These are phyloP conservation scores for Pseudisothecium myosuroides DNA, from an alignment of 225 moss, liverwort and hornwort species.

Conservation along the genomic window DNA sequence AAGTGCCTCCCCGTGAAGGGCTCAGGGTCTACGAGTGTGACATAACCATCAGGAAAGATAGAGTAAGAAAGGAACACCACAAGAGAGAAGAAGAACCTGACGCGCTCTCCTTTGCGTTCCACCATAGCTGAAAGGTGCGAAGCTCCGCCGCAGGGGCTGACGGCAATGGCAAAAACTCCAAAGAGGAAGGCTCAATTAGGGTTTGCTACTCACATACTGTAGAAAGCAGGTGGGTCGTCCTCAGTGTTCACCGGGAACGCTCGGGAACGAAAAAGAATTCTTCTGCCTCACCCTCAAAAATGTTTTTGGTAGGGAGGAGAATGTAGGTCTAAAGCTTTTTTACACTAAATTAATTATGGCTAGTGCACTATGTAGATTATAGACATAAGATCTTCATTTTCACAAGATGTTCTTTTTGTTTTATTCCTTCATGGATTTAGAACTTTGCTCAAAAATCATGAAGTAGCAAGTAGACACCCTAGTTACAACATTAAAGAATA, in stretches of 20 bases:
- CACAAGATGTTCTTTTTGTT: neutral
- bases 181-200: neutral
- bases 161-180: neutral
- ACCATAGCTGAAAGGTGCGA: constrained; percentile 31
- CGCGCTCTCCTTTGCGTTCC: constrained; percentile 68
- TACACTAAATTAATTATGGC: neutral
- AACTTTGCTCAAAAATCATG: neutral
- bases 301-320: neutral
- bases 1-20: neutral
- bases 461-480: neutral
- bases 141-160: constrained; percentile 1
- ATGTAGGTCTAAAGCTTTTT: neutral
- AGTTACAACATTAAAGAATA: no score
- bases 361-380: neutral
- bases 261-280: neutral
- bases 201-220: neutral
- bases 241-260: neutral
- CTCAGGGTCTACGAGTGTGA: neutral
- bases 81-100: constrained; percentile 18
- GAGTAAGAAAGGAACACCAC: neutral
- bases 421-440: neutral
- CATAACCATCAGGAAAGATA: neutral
- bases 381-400: neutral
- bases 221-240: no score
- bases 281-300: no score